Conservation (phyloP, 352 stramenopile species). For the Phytophthora podocarpi region DNA sequence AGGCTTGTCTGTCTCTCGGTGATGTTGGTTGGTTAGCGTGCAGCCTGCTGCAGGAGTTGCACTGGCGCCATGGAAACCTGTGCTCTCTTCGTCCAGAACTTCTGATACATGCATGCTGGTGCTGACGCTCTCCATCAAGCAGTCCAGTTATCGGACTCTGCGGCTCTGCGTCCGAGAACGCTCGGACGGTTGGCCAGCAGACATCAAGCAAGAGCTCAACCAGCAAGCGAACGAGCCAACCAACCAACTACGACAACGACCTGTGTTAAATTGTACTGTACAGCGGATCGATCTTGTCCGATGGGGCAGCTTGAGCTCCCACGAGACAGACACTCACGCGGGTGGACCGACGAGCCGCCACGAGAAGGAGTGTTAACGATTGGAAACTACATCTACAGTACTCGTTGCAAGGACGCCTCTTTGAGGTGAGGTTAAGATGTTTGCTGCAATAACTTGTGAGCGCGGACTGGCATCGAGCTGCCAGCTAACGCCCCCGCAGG, state of each 20-base stretch:
- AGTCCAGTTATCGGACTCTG: too few species aligned
- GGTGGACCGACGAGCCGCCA: not conserved
- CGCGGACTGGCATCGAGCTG: too few species aligned
- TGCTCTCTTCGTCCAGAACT: too few species aligned
- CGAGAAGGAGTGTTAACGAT: not conserved
- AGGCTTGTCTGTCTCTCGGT: slow-evolving; percentile 3
- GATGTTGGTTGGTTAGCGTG: not conserved
- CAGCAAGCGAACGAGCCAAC: not conserved
- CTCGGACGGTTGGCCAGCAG: slow-evolving; percentile 1
- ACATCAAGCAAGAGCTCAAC: not conserved
- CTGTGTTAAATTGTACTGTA: slow-evolving; percentile 12
- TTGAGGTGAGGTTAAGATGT: not conserved
- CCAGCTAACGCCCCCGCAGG: slow-evolving; percentile 11
- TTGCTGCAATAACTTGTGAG: too few species aligned
- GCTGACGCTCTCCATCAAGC: too few species aligned
- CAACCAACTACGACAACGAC: too few species aligned
- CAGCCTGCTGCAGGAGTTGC: not conserved
- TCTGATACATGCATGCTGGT: too few species aligned
- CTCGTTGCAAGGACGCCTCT: not conserved
- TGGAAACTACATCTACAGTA: not conserved
- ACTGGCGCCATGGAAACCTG: too few species aligned
- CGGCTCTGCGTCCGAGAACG: not conserved
- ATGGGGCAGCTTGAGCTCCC: slow-evolving; percentile 6
- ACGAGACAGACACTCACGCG: slow-evolving; percentile 23
- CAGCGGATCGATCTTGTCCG: slow-evolving; percentile 1